Conservation (phyloP, 2,329 filamentous ascomycete genomes). For the Aspergillus amoenus region DNA sequence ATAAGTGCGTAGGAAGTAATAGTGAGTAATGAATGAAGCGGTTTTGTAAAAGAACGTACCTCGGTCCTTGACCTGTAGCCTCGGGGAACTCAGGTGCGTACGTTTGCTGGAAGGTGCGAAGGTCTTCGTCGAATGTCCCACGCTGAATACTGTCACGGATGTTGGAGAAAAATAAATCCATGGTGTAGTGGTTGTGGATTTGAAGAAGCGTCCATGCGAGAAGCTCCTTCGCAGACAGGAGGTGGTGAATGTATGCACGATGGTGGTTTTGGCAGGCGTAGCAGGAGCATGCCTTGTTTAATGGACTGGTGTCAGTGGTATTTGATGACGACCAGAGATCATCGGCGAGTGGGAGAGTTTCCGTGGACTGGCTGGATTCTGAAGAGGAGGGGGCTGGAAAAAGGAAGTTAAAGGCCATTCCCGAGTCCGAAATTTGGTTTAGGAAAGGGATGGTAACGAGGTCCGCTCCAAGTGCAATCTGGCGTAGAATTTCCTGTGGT, state of each 20-base stretch:
- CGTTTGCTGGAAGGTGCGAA: slow-evolving; percentile 58
- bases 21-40: background rate
- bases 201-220: slow-evolving; percentile 91
- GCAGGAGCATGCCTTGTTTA: slow-evolving; percentile 68
- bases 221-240: slow-evolving; percentile 92
- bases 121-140: slow-evolving; percentile 56
- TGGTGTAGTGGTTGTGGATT: slow-evolving; percentile 79
- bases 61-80: slow-evolving; percentile 74
- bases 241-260: slow-evolving; percentile 81
- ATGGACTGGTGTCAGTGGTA: slow-evolving; percentile 61
- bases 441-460: slow-evolving; percentile 76
- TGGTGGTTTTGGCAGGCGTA: slow-evolving; percentile 84
- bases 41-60: slow-evolving; percentile 41
- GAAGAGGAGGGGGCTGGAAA: slow-evolving; percentile 57
- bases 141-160: slow-evolving; percentile 64
- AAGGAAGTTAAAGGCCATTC: slow-evolving; percentile 76
- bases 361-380: slow-evolving; percentile 1
- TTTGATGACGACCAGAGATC: slow-evolving; percentile 73
- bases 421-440: slow-evolving; percentile 72
- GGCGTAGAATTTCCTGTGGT: slow-evolving; percentile 75
- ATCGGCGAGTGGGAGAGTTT: slow-evolving; percentile 60
- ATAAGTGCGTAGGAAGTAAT: background rate
- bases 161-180: slow-evolving; percentile 70
- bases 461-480: slow-evolving; percentile 76
- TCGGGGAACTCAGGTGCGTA: slow-evolving; percentile 73